phyloP scores from a whole-genome alignment of 805 yeast species.

The Torulaspora microellipsoides region DNA sequence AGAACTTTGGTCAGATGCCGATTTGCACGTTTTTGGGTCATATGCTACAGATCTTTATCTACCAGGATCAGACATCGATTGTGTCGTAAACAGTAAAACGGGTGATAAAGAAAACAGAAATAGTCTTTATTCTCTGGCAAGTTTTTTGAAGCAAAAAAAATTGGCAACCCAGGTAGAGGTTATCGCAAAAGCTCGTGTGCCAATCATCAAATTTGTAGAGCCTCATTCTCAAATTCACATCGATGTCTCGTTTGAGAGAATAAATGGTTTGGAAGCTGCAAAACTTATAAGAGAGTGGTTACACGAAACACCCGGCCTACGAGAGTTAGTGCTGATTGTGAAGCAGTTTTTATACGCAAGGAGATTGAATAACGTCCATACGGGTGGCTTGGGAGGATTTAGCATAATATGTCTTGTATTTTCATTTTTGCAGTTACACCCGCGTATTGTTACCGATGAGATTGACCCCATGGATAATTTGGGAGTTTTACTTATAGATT shows the following conservation, averaged over 20 bases:
- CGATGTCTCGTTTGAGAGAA: slow-evolving; percentile 86
- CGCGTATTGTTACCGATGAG: slow-evolving; percentile 61
- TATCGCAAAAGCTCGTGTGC: slow-evolving; percentile 86
- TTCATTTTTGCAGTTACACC: slow-evolving; percentile 76
- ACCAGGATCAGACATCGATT: slow-evolving; percentile 96
- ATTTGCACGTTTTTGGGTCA: slow-evolving; percentile 86
- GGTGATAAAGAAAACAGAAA: slow-evolving; percentile 58
- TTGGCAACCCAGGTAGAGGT: slow-evolving; percentile 75
- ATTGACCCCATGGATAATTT: slow-evolving; percentile 68
- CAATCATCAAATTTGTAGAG: slow-evolving; percentile 88
- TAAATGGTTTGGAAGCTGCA: slow-evolving; percentile 81
- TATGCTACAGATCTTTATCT: slow-evolving; percentile 88
- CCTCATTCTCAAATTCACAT: slow-evolving; percentile 63
- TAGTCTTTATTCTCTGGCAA: slow-evolving; percentile 66
- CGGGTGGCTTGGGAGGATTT: slow-evolving; percentile 94
- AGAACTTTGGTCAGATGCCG: slow-evolving; percentile 71
- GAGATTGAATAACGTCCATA: slow-evolving; percentile 77
- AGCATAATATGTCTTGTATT: slow-evolving; percentile 84
- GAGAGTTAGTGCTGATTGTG: slow-evolving; percentile 76
- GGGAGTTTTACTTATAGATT: slow-evolving; percentile 84
- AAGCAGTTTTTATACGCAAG: slow-evolving; percentile 82
- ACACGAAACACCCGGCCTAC: slow-evolving; percentile 63
- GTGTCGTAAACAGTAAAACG: slow-evolving; percentile 68
- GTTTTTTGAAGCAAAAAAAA: slow-evolving; percentile 54
- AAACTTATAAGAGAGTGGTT: slow-evolving; percentile 72